A percentile compares a stretch with the other conserved stretches of the same genome.
Conservation (phyloP, 1,284 basidiomycete species). For the Schizophyllum amplum region DNA sequence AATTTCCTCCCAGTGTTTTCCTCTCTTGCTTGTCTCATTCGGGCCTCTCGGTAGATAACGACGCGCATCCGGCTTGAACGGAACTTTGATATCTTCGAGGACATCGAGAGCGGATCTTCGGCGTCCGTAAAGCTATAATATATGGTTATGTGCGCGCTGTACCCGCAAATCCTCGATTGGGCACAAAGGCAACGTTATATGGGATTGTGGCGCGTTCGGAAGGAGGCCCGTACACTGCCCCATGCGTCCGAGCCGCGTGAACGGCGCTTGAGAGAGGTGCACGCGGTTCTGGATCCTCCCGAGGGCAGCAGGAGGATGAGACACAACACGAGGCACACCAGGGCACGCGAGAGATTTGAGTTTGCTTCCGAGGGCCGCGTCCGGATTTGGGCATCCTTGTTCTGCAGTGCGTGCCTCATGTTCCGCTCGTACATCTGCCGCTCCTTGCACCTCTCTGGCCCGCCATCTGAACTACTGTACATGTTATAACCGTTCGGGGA, state of each 20-base stretch:
- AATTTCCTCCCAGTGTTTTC: neutral
- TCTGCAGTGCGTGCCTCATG: neutral
- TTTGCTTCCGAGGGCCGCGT: neutral
- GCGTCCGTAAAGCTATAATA: slow-evolving; percentile 9
- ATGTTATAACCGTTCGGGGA: too few relatives aligned
- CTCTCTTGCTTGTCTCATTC: too few relatives aligned
- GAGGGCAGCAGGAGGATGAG: neutral
- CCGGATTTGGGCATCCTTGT: neutral
- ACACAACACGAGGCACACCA: neutral
- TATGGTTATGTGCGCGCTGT: too few relatives aligned
- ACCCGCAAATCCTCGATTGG: neutral
- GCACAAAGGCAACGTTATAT: neutral
- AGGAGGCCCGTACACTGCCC: neutral
- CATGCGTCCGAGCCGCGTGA: too few relatives aligned
- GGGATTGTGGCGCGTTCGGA: neutral
- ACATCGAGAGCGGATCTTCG: slow-evolving; percentile 28
- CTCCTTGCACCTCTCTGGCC: too few relatives aligned
- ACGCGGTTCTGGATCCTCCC: too few relatives aligned
- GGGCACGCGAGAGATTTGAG: neutral
- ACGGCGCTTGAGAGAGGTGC: too few relatives aligned
- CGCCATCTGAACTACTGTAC: too few relatives aligned
- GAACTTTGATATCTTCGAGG: slow-evolving; percentile 53
- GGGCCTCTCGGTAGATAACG: too few relatives aligned
- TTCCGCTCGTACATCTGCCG: neutral
- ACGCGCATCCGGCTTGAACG: slow-evolving; percentile 41